These are phyloP conservation scores for Hortiboletus campestris DNA, from an alignment of 768 basidiomycete species.

Conservation along the genomic window DNA sequence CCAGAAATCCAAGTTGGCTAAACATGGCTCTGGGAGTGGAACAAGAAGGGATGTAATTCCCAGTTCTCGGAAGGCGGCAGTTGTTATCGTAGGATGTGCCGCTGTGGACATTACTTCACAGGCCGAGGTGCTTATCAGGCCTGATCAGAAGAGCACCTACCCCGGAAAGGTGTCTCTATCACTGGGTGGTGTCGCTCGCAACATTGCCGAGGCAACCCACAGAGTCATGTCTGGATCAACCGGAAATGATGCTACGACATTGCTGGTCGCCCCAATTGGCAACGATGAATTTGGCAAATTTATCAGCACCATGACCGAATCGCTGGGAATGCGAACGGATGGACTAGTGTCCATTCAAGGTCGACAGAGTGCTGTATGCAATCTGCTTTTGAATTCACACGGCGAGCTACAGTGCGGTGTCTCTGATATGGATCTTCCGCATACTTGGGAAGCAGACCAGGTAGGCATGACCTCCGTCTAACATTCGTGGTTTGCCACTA, in stretches of 20 bases:
- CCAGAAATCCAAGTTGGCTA: neutral
- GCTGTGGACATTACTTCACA: slow-evolving; percentile 85
- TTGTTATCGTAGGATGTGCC: slow-evolving; percentile 80
- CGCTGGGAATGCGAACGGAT: slow-evolving; percentile 77
- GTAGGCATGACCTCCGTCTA: slow-evolving; percentile 30
- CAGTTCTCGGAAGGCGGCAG: slow-evolving; percentile 36
- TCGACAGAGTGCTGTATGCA: slow-evolving; percentile 76
- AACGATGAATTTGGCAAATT: slow-evolving; percentile 74
- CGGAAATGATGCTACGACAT: slow-evolving; percentile 32
- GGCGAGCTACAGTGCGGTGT: slow-evolving; percentile 83
- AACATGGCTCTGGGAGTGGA: neutral
- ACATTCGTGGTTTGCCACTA: neutral
- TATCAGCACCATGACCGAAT: slow-evolving; percentile 52
- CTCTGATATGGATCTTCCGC: slow-evolving; percentile 83
- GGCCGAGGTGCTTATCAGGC: slow-evolving; percentile 30
- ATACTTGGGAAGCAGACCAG: slow-evolving; percentile 42
- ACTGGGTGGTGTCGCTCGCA: slow-evolving; percentile 91
- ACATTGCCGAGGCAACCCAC: slow-evolving; percentile 89
- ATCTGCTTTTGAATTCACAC: slow-evolving; percentile 69
- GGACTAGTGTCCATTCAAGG: slow-evolving; percentile 53
- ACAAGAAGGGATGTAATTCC: neutral
- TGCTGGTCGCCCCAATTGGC: slow-evolving; percentile 77
- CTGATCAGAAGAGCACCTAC: slow-evolving; percentile 65
- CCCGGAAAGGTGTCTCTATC: slow-evolving; percentile 74
- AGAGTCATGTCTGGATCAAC: slow-evolving; percentile 46